Evolutionary conservation across 306 rosid genomes (phyloP), one percentile per base, ranked within the genome.

Genomic region (Rubus idaeus): DNA sequence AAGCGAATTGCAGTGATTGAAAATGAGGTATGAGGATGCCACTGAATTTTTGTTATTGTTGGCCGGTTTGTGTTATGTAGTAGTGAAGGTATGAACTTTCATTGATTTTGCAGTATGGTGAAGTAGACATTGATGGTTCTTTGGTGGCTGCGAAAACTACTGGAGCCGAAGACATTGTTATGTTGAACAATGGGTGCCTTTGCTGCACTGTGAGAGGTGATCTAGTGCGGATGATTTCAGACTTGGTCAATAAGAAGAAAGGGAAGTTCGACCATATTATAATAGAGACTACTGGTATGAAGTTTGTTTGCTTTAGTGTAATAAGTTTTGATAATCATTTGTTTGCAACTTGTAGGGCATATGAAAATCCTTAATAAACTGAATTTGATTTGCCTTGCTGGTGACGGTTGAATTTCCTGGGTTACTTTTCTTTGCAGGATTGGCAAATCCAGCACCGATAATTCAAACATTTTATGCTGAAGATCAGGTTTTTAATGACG

Each of bases 151-250:
- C 97, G 0, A 89, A 92, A 82, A 75, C 97, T 10, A 86, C 98
- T 13, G 97, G 95, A 0, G 99, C 97, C 26, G 97, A 95, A 84
- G 97, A 95, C 84, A 95, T 95, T 85, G 79, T 95, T 77, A 88
- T 95, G 97, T 76, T 95, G 81, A 95, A 95, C 69, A 92, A 95
- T 50, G 96, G 99, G 14, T 92, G 97, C 68, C 99, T 92, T 78
- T 95, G 99, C 88, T 95, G 99, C 87, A 95, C 99, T 39, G 97
- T 95, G 68, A 87, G 99, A 83, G 98, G 97, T 72, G 98, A 94
- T 76, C 97, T 94, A 41, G 98, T 92, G 51, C 77, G 97, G 82
- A 95, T 95, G 99, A 92, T 95, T 73, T 10, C 88, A 0, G 97
- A 95, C 40, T 76, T 95, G 76, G 99, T 90, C 23, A 78, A 84